Base-by-base conservation (phyloP, 192 early-diverging fungal genomes). In the Phycomyces blakesleeanus region DNA sequence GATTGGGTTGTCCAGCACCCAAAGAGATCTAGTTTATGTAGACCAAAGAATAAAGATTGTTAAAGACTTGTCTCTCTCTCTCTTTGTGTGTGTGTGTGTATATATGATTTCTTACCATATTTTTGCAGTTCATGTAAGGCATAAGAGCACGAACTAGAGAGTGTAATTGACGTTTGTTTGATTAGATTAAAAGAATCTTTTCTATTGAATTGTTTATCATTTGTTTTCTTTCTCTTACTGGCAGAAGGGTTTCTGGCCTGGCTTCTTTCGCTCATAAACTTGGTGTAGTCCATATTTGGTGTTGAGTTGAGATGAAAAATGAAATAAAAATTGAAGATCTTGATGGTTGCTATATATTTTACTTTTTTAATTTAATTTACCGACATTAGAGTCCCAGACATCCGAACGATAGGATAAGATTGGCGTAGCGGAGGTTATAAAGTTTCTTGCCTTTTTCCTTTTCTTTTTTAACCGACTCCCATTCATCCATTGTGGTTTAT, bases 1-100 rank as follows among this genome's bases (percentile, higher is more conserved):
- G 76, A 55, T 89, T 88, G 5, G 89, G 90, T 39, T 85, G 75
- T 0, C 90, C 90, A 1, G 85, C 87, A 10, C 88, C 88, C 0
- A 92, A 76, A 37, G 87, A 87, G 51, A 92, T 80, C 81, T 82
- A 34, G 10, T 29, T 22, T 55, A n/a, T 47, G 11, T 26, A 27
- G 40, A 27, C 54, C 20, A 41, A 22, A 34, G 62, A 5, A 55
- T 14, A 38, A 37, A 34, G 24, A 63, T 20, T 12, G 10, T 22
- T 25, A 44, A 52, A 5, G 1, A 40, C n/a, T 42, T 44, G n/a
- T n/a, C n/a, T n/a, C n/a, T n/a, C n/a, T n/a, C n/a, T n/a, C n/a
- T n/a, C n/a, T 11, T 16, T 39, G 5, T 37, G 14, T 27, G 37
- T 6, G 26, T 40, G 8, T 55, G 26, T 27, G 26, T 29, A 55